phyloP scores from a whole-genome alignment of 176 grass and related monocot species.

The Carex myosuroides region DNA sequence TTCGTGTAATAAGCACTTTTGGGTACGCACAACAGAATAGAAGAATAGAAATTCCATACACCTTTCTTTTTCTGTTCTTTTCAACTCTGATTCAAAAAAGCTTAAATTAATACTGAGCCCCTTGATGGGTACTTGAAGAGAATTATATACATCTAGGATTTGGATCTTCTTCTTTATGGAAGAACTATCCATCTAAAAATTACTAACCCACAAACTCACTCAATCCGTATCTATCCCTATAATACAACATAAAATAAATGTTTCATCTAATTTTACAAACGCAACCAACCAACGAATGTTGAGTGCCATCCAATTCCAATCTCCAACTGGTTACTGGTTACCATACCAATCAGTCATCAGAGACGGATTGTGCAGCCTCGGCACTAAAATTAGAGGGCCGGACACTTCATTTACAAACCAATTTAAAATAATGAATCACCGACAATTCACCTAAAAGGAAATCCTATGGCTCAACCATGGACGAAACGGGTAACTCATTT shows the following conservation, averaged over 20 bases:
- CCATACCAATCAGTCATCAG: not conserved
- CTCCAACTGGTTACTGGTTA: not conserved
- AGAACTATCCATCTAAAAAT: not conserved
- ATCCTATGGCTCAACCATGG: conserved; percentile 37
- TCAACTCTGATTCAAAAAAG: not conserved
- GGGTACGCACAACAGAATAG: not conserved
- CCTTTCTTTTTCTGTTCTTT: not conserved
- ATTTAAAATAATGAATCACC: not conserved
- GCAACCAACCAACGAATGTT: conserved; percentile 8
- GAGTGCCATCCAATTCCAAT: not conserved
- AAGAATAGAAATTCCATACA: not conserved
- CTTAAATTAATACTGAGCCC: not conserved
- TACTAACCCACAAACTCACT: not conserved
- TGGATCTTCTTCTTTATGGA: not conserved
- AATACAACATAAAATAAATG: not conserved
- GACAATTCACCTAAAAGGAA: conserved; percentile 7
- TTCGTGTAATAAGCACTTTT: not conserved
- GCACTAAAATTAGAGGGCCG: conserved; percentile 11
- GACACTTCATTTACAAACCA: not conserved
- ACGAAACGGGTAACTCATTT: conserved; percentile 42
- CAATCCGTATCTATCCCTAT: conserved; percentile 4
- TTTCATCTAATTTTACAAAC: not conserved
- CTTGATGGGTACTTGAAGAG: not conserved
- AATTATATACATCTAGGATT: not conserved
- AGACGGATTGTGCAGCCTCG: not conserved